Evolutionary conservation across 306 rosid genomes (phyloP).

Genomic region (Dalbergia cochinchinensis): DNA sequence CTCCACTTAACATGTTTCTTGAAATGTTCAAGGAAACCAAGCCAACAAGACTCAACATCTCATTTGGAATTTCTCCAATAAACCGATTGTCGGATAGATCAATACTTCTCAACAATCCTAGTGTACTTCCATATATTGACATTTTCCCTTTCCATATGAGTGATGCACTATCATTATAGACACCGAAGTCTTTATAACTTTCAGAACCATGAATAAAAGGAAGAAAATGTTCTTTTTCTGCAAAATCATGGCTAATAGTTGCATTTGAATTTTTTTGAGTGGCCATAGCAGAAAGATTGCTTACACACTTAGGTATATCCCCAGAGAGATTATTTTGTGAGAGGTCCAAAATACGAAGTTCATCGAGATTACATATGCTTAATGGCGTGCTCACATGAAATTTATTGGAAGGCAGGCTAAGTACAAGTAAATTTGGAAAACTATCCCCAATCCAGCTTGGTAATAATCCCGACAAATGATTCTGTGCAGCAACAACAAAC

Average conservation of each 20-base stretch:
- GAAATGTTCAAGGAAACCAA: constrained; percentile 39
- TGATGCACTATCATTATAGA: neutral
- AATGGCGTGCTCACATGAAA: neutral
- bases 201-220: too few relatives aligned
- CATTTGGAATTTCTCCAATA: neutral
- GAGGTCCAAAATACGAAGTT: neutral
- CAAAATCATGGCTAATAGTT: neutral
- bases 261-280: neutral
- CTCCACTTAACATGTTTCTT: neutral
- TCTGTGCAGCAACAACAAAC: neutral
- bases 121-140: neutral
- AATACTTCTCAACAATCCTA: neutral
- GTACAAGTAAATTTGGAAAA: neutral
- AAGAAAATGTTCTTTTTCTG: too few relatives aligned
- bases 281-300: constrained; percentile 6
- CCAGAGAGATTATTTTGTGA: neutral
- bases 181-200: neutral
- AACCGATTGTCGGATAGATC: neutral
- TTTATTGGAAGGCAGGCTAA: neutral
- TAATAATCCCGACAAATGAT: neutral
- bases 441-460: constrained; percentile 20
- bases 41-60: constrained; percentile 14
- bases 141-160: neutral
- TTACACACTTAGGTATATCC: neutral
- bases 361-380: neutral